These are phyloP conservation scores for Chlorociboria aeruginascens DNA, from an alignment of 495 filamentous ascomycete genomes.

Conservation along the genomic window DNA sequence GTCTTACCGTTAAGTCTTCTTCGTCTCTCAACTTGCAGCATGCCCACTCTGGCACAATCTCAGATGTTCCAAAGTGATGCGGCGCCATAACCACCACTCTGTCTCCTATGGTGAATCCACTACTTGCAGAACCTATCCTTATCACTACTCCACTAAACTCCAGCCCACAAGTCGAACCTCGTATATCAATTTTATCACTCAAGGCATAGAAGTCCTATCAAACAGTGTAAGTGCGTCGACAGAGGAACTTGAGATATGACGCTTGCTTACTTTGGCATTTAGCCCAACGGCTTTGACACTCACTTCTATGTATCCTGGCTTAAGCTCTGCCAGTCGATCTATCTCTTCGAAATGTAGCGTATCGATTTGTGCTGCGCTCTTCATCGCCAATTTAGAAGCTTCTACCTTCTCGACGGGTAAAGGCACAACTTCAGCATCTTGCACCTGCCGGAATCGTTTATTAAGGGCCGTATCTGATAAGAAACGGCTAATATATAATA, in stretches of 20 bases:
- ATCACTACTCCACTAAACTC: conserved; percentile 11
- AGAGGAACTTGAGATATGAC: background rate
- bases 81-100: conserved; percentile 26
- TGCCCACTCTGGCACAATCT: background rate
- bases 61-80: conserved; percentile 24
- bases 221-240: background rate
- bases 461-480: conserved; percentile 20
- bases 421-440: background rate
- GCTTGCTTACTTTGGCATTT: conserved; percentile 7
- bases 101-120: conserved; percentile 21
- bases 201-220: conserved; percentile 12
- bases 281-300: conserved; percentile 14
- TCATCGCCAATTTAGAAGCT: background rate
- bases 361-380: background rate
- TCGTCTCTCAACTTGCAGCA: background rate
- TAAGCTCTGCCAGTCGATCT: background rate
- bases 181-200: conserved; percentile 7
- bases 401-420: background rate
- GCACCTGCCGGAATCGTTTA: conserved; percentile 14
- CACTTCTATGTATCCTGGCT: conserved; percentile 14
- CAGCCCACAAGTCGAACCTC: background rate
- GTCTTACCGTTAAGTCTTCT: background rate
- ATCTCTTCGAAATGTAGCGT: background rate
- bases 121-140: background rate
- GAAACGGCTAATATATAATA: conserved; percentile 22